Evolutionary conservation across 2,329 filamentous ascomycete species (phyloP), one percentile per base, ranked within the genome.

Genomic region (Fusarium tricinctum): DNA sequence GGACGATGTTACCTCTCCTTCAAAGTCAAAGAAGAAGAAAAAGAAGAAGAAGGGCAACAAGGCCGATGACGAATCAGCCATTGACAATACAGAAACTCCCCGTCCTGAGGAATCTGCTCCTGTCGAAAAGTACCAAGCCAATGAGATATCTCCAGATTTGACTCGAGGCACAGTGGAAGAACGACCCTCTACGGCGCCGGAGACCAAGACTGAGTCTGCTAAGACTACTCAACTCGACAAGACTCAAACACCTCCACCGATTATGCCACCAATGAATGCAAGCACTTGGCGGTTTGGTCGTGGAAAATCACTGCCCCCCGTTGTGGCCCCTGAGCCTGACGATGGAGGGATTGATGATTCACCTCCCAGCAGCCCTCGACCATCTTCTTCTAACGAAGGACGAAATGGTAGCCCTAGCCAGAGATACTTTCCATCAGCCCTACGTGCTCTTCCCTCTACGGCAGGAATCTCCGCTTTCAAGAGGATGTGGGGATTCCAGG

Each of bases 31-130:
- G 48, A 75, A 75, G 52, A 75, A 75, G 47, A 74, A 75, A 35
- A 75, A 76, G 44, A 75, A 74, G 65, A 74, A 72, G 68, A 74
- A 75, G 58, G 57, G 57, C 20, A 30, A 30, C 14, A 73, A 63
- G 22, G 32, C 49, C 14, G 64, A 68, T 26, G 70, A 69, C 13
- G 32, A 61, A 22, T 22, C 38, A 22, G 42, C 48, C 39, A 44
- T 45, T 38, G 64, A 71, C 22, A 57, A 49, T n/a, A 63, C 47
- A 22, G 55, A 58, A n/a, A 35, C 42, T n/a, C 45, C 45, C 20
- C 12, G 23, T 5, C 45, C 38, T n/a, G 68, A 58, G 9, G 51
- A 58, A 26, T 20, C 55, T 38, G 30, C 48, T 23, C 38, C 45
- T 7, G 23, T 28, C 17, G 33, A n/a, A 19, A 30, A 64, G 17